A percentile compares a stretch with the other conserved stretches of the same genome.
Conservation (phyloP, 176 grass and related monocot species). For the Triticum dicoccoides region DNA sequence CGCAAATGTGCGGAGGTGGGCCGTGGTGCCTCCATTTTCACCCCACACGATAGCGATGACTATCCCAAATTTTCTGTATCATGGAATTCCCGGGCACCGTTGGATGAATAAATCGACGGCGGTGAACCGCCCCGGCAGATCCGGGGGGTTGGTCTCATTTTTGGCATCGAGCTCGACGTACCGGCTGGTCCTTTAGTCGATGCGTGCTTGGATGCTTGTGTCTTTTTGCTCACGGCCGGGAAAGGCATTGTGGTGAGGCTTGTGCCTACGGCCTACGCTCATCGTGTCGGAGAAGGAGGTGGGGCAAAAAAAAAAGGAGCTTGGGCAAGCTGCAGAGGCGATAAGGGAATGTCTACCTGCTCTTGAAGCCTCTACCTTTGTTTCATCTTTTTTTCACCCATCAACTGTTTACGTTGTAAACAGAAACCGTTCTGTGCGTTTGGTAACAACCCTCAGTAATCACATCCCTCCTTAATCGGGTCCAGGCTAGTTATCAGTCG, state of each 20-base stretch:
- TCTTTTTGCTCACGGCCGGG: constrained; percentile 67
- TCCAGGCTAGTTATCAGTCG: no score
- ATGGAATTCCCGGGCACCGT: no score
- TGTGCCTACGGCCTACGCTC: constrained; percentile 60
- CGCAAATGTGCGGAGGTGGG: no score
- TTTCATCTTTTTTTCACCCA: no score
- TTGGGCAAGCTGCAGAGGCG: constrained; percentile 56
- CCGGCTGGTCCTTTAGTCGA: constrained; percentile 51
- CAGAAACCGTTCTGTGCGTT: no score
- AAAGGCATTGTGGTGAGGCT: constrained; percentile 85
- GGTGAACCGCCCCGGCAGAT: constrained; percentile 7
- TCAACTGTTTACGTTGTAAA: no score
- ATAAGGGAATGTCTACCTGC: constrained; percentile 59
- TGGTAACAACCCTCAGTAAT: no score
- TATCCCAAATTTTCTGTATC: no score
- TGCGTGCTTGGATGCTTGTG: constrained; percentile 63
- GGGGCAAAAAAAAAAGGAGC: constrained; percentile 48
- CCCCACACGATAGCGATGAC: no score
- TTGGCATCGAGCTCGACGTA: constrained; percentile 73
- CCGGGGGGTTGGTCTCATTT: constrained; percentile 62
- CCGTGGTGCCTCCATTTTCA: no score
- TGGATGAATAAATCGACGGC: no score
- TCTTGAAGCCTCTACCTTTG: constrained; percentile 21
- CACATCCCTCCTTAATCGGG: no score
- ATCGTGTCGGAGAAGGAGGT: constrained; percentile 76